Evolutionary conservation across 2,329 filamentous ascomycete species (phyloP).

Genomic region (Ciborinia camelliae): DNA sequence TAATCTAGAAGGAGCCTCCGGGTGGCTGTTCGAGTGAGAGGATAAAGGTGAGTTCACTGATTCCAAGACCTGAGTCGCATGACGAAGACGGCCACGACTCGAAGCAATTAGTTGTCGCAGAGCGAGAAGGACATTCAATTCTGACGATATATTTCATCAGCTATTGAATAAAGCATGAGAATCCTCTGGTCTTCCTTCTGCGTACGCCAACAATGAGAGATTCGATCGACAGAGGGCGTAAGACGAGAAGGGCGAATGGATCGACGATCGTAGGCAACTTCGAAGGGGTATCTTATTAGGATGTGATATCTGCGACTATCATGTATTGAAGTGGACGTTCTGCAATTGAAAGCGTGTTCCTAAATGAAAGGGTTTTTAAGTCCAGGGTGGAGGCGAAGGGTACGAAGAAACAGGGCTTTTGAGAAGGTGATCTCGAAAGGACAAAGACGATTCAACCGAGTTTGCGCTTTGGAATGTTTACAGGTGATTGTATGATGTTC

Average conservation of each 20-base stretch:
- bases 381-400: slow-evolving; percentile 18
- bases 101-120: slow-evolving; percentile 34
- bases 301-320: slow-evolving; percentile 10
- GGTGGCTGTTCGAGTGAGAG: slow-evolving; percentile 36
- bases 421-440: slow-evolving; percentile 15
- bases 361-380: slow-evolving; percentile 19
- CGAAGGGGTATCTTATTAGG: neutral
- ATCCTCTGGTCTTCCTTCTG: slow-evolving; percentile 2
- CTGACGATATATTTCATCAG: slow-evolving; percentile 33
- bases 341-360: slow-evolving; percentile 19
- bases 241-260: neutral
- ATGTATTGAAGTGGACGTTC: slow-evolving; percentile 7
- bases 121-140: slow-evolving; percentile 27
- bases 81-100: slow-evolving; percentile 39
- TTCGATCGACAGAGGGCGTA: slow-evolving; percentile 3
- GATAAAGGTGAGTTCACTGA: slow-evolving; percentile 38
- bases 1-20: slow-evolving; percentile 40
- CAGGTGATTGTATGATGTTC: slow-evolving; percentile 11
- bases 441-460: slow-evolving; percentile 20
- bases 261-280: slow-evolving; percentile 6
- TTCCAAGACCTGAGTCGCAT: slow-evolving; percentile 39
- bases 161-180: slow-evolving; percentile 22
- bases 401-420: slow-evolving; percentile 14
- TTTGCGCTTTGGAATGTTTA: slow-evolving; percentile 21
- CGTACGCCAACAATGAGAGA: slow-evolving; percentile 14